Percentiles rank a stretch among this genome's conserved stretches.
Conservation (phyloP, 2,329 filamentous ascomycete genomes). For the Botrytis squamosa region DNA sequence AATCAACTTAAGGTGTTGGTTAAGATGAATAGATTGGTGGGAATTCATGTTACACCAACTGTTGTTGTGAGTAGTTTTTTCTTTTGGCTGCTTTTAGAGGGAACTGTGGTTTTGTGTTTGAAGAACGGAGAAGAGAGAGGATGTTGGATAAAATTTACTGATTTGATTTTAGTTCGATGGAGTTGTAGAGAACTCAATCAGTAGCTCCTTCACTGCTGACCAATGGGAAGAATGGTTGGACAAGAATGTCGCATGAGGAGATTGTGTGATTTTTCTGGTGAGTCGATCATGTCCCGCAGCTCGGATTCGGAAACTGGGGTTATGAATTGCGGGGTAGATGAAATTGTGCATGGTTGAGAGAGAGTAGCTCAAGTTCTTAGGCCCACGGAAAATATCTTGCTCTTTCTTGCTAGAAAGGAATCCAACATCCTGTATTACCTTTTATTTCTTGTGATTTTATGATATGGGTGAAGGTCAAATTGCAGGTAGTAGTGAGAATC, state of each 20-base stretch:
- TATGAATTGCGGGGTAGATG: not conserved
- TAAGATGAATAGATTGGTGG: constrained; percentile 74
- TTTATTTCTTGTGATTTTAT: not conserved
- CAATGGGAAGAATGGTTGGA: constrained; percentile 68
- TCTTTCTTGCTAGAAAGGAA: not conserved
- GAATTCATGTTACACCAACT: constrained; percentile 88
- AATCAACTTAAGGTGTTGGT: constrained; percentile 81
- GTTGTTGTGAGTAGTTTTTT: constrained; percentile 51
- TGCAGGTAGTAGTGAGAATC: not conserved
- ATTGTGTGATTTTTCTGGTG: not conserved
- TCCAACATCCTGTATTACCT: not conserved
- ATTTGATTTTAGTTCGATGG: constrained; percentile 62
- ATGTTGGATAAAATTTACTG: not conserved
- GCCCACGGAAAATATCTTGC: not conserved
- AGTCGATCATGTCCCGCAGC: not conserved
- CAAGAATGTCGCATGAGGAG: constrained; percentile 6
- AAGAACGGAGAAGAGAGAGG: not conserved
- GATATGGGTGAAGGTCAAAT: not conserved
- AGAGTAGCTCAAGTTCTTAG: not conserved
- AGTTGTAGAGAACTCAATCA: constrained; percentile 74
- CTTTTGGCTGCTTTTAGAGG: no score
- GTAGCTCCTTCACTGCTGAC: constrained; percentile 71
- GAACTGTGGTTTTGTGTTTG: not conserved
- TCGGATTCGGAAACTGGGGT: no score
- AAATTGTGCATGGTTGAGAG: not conserved